Conservation (phyloP, 106 monocot species). For the Allium sativum region DNA sequence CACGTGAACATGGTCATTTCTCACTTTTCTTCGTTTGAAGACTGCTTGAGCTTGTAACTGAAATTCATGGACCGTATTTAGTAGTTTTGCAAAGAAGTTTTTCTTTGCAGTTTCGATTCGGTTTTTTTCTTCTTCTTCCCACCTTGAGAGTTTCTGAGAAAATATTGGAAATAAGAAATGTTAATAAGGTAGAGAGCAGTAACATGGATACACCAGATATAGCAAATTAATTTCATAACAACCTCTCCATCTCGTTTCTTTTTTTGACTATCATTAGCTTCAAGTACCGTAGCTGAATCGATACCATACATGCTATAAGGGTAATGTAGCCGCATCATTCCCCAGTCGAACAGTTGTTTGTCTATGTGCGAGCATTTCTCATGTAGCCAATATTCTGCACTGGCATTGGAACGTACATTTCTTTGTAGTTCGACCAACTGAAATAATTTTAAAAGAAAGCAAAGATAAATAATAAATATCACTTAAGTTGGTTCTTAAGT, state of each 20-base stretch:
- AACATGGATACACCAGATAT: too few relatives aligned
- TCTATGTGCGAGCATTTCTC: constrained; percentile 70
- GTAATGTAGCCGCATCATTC: constrained; percentile 73
- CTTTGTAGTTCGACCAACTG: constrained; percentile 82
- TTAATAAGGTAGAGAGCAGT: not conserved
- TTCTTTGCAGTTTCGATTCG: constrained; percentile 56
- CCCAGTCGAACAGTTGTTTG: constrained; percentile 89
- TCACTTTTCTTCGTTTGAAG: constrained; percentile 72
- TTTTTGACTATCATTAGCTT: constrained; percentile 77
- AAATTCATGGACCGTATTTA: constrained; percentile 85
- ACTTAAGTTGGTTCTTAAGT: too few relatives aligned
- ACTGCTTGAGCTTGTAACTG: constrained; percentile 68
- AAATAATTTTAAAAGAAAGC: not conserved
- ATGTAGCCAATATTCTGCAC: constrained; percentile 61
- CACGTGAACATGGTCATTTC: constrained; percentile 93
- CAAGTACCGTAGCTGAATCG: constrained; percentile 66
- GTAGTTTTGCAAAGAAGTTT: constrained; percentile 92
- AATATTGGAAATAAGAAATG: constrained; percentile 4
- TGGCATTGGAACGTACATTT: constrained; percentile 62
- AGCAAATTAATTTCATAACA: constrained; percentile 4
- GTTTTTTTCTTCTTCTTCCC: constrained; percentile 91
- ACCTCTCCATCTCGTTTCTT: constrained; percentile 95
- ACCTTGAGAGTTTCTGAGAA: constrained; percentile 68
- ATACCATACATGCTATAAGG: constrained; percentile 80
- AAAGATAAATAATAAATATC: too few relatives aligned